Percentiles rank a stretch among this genome's conserved stretches.
These are phyloP conservation scores for Metschnikowia baotianmanensis DNA, from an alignment of 805 yeast genomes.

Conservation along the genomic window DNA sequence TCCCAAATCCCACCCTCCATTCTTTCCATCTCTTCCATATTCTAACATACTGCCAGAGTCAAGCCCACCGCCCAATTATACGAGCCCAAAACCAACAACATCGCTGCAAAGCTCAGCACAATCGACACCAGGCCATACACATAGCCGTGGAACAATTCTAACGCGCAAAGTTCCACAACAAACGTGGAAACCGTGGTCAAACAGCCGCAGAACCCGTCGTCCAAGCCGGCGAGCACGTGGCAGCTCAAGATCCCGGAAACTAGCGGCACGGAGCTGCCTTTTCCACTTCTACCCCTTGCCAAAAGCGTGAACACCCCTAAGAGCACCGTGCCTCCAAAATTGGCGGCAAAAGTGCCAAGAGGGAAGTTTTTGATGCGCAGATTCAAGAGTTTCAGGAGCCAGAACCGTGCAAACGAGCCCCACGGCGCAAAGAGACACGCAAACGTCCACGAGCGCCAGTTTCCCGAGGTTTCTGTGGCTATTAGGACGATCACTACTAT, in stretches of 20 bases:
- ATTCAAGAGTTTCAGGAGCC: constrained; percentile 51
- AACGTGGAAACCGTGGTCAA: constrained; percentile 78
- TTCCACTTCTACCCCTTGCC: constrained; percentile 39
- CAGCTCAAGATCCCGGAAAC: constrained; percentile 39
- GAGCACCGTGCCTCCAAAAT: constrained; percentile 45
- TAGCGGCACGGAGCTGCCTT: constrained; percentile 21
- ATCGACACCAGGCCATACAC: constrained; percentile 53
- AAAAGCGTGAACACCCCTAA: constrained; percentile 45
- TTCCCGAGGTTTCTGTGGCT: constrained; percentile 30
- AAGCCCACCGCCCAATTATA: constrained; percentile 66
- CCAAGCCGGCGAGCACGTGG: constrained; percentile 52
- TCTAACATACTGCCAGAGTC: constrained; percentile 19
- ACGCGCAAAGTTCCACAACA: constrained; percentile 55
- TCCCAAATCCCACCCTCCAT: not conserved
- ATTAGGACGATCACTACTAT: constrained; percentile 42
- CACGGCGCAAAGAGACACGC: constrained; percentile 66
- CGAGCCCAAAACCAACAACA: constrained; percentile 65
- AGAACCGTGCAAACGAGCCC: constrained; percentile 61
- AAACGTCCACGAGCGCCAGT: constrained; percentile 71
- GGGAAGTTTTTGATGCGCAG: constrained; percentile 47
- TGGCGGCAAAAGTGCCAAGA: constrained; percentile 48
- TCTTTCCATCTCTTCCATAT: not conserved
- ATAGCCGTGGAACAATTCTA: constrained; percentile 36
- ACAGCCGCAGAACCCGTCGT: constrained; percentile 69
- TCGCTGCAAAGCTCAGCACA: constrained; percentile 43